Conservation (phyloP, 805 yeast species). For the Zygoascus flipseniorum region DNA sequence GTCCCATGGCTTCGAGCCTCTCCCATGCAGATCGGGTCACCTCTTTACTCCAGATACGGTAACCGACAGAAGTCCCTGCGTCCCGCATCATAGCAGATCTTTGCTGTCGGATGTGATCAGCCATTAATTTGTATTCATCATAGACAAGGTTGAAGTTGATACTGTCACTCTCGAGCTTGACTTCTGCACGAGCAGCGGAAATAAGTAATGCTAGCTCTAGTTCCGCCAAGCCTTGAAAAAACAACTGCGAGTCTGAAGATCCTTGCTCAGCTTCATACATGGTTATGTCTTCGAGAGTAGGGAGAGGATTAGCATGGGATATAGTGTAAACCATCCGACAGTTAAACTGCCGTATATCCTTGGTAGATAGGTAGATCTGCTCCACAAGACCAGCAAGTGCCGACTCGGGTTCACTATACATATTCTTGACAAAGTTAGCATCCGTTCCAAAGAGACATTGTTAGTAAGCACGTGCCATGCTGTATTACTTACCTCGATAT, state of each 20-base stretch:
- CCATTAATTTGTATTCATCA: conserved; percentile 60
- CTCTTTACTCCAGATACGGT: conserved; percentile 52
- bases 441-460: too few species aligned
- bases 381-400: conserved; percentile 32
- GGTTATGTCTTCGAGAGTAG: conserved; percentile 12
- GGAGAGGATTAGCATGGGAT: conserved; percentile 16
- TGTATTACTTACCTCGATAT: conserved; percentile 10
- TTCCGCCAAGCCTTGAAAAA: conserved; percentile 46
- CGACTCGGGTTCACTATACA: conserved; percentile 14
- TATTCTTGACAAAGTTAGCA: background rate
- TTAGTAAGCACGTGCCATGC: too few species aligned
- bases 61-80: conserved; percentile 27
- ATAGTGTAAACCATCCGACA: conserved; percentile 21
- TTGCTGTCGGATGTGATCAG: conserved; percentile 36
- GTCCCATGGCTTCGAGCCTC: conserved; percentile 44
- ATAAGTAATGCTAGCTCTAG: conserved; percentile 64
- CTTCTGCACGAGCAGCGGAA: conserved; percentile 63
- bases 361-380: conserved; percentile 48
- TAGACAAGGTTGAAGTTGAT: conserved; percentile 71
- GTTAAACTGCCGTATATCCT: conserved; percentile 41
- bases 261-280: conserved; percentile 14
- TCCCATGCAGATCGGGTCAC: conserved; percentile 72
- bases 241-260: conserved; percentile 17
- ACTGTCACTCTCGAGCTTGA: conserved; percentile 47
- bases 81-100: conserved; percentile 27